Percentiles rank a stretch among this genome's conserved stretches.
These are phyloP conservation scores for Patellifolia procumbens DNA, from an alignment of 179 eudicot genomes.

Conservation along the genomic window DNA sequence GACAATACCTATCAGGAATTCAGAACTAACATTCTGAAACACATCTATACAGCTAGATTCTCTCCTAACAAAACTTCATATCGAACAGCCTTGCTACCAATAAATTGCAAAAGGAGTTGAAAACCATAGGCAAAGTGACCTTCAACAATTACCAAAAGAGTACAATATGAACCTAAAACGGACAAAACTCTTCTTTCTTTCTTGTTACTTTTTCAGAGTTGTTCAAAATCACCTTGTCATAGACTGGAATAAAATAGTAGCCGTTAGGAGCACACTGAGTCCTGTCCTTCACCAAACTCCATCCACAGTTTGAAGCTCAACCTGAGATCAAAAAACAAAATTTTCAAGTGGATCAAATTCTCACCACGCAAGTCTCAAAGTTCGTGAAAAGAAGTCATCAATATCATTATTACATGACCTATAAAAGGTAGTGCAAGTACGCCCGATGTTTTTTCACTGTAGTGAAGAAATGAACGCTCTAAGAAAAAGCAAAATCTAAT, in stretches of 20 bases:
- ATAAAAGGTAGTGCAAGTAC: not conserved
- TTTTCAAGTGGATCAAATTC: not conserved
- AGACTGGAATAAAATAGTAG: constrained; percentile 96
- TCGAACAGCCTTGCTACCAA: constrained; percentile 7
- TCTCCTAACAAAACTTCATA: constrained; percentile 10
- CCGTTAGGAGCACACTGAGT: constrained; percentile 99
- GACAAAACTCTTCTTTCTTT: not conserved
- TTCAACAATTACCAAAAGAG: not conserved
- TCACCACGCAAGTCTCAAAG: constrained; percentile 4
- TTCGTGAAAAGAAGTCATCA: constrained; percentile 2
- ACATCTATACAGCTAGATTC: not conserved
- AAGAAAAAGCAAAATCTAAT: not conserved
- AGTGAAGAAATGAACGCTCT: not conserved
- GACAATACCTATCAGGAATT: not conserved
- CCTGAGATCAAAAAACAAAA: constrained; percentile 42
- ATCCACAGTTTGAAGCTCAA: constrained; percentile 90
- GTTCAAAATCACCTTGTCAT: constrained; percentile 73
- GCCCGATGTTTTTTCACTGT: not conserved
- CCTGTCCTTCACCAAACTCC: constrained; percentile 95
- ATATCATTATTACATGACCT: not conserved
- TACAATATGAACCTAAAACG: not conserved
- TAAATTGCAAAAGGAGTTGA: not conserved
- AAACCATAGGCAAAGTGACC: not conserved
- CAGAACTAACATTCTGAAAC: not conserved
- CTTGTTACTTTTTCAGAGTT: not conserved